A percentile compares a stretch with the other conserved stretches of the same genome.
phyloP scores from a whole-genome alignment of 2,329 filamentous ascomycete species.

The Fusarium stilboides region DNA sequence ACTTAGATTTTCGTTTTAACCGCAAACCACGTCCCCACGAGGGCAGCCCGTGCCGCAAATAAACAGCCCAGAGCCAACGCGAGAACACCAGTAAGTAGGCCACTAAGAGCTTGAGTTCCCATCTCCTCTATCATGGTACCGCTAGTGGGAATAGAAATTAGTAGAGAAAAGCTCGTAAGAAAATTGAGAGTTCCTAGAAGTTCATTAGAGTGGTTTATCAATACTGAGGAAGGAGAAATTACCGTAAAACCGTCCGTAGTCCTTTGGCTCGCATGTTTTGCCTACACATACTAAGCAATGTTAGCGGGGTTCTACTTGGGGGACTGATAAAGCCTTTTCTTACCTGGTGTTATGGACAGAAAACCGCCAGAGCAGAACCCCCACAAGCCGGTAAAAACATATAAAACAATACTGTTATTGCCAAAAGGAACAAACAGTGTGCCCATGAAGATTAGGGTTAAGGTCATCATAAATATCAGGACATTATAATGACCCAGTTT shows the following conservation, averaged over 20 bases:
- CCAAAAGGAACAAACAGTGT: constrained; percentile 16
- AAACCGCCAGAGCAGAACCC: constrained; percentile 2
- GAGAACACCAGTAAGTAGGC: constrained; percentile 9
- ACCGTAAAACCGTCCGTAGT: constrained; percentile 24
- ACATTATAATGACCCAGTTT: constrained; percentile 20
- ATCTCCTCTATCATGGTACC: constrained; percentile 19
- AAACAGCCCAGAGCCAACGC: constrained; percentile 4
- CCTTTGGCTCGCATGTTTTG: constrained; percentile 22
- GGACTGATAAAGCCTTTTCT: fast-evolving
- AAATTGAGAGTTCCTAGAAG: constrained; percentile 14
- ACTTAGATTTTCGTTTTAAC: constrained; percentile 8
- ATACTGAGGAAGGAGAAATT: fast-evolving
- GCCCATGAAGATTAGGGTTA: constrained; percentile 12
- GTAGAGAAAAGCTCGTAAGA: constrained; percentile 16
- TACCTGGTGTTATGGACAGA: constrained; percentile 13
- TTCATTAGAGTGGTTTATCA: background rate
- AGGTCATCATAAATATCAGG: constrained; percentile 13
- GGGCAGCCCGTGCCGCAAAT: constrained; percentile 10
- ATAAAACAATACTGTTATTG: background rate
- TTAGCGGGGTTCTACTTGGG: background rate
- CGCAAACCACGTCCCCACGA: constrained; percentile 11
- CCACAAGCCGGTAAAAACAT: constrained; percentile 14
- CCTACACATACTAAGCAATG: constrained; percentile 3
- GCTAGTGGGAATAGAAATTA: constrained; percentile 13
- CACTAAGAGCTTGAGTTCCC: constrained; percentile 20